Evolutionary conservation across 2,329 filamentous ascomycete species (phyloP).

Genomic region (Pseudogymnoascus sp.): DNA sequence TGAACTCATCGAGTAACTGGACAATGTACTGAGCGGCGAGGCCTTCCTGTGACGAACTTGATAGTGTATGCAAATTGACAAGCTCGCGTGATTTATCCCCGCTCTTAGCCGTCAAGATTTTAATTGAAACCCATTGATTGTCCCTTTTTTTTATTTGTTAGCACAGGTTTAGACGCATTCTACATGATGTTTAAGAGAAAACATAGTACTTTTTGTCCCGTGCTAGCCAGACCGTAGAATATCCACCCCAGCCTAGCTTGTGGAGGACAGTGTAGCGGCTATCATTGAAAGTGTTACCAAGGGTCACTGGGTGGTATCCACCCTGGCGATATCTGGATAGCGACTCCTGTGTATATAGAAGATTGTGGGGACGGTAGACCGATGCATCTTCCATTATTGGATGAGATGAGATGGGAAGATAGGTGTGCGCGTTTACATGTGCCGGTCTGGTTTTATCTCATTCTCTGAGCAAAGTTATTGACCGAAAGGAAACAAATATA

Average conservation of each 20-base stretch:
- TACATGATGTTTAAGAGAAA: not conserved
- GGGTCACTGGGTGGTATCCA: conserved; percentile 35
- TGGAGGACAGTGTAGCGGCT: conserved; percentile 37
- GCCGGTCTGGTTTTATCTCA: too few relatives aligned
- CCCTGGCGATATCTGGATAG: conserved; percentile 29
- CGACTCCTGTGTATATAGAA: conserved; percentile 24
- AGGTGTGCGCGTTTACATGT: too few relatives aligned
- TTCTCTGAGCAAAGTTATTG: too few relatives aligned
- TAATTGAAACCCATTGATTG: conserved; percentile 11
- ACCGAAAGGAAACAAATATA: too few relatives aligned
- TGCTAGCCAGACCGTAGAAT: conserved; percentile 41
- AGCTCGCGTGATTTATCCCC: not conserved
- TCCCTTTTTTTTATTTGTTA: not conserved
- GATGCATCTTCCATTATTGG: conserved; percentile 19
- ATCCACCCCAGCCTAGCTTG: conserved; percentile 39
- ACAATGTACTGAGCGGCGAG: conserved; percentile 23
- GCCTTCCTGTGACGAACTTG: conserved; percentile 1
- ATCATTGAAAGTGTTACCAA: conserved; percentile 36
- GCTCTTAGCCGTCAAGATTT: conserved; percentile 10
- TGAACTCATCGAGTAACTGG: conserved; percentile 27
- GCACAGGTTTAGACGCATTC: not conserved
- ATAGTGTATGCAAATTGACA: not conserved
- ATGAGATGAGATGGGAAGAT: not conserved
- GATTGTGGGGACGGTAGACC: conserved; percentile 19
- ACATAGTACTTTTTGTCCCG: conserved; percentile 20